A percentile compares a stretch with the other conserved stretches of the same genome.
Conservation (phyloP, 441 rosid species). For the Populus hybrid region DNA sequence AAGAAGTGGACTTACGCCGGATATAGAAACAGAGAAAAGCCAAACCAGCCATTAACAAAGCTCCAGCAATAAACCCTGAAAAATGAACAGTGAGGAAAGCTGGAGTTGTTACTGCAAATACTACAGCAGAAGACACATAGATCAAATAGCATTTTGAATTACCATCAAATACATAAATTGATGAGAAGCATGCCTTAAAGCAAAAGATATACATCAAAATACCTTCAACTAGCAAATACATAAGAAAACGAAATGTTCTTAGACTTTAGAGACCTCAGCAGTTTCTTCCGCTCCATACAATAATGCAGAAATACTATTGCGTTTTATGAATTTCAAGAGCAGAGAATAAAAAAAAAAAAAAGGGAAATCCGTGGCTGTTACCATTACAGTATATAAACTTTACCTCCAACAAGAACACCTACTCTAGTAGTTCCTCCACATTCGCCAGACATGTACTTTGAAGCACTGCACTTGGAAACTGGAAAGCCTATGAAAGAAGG, state of each 20-base stretch:
- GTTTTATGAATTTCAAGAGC: neutral
- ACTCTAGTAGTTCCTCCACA: slow-evolving; percentile 48
- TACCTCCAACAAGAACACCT: slow-evolving; percentile 64
- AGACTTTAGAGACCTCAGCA: neutral
- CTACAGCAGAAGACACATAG: neutral
- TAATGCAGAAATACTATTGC: neutral
- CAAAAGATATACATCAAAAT: neutral
- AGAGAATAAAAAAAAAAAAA: neutral
- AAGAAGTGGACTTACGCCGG: slow-evolving; percentile 31
- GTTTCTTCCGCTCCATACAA: neutral
- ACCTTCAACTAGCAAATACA: neutral
- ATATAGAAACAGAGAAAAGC: slow-evolving; percentile 40
- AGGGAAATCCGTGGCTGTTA: neutral
- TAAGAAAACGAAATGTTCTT: neutral
- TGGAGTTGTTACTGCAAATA: neutral
- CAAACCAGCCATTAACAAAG: slow-evolving; percentile 37
- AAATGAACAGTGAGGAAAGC: slow-evolving; percentile 12
- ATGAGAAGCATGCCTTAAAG: neutral
- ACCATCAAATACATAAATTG: neutral
- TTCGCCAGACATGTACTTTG: slow-evolving; percentile 38
- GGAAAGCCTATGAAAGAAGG: slow-evolving; percentile 7
- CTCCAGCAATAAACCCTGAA: slow-evolving; percentile 62
- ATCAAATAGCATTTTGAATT: neutral
- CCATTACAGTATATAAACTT: slow-evolving; percentile 3
- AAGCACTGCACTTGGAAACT: slow-evolving; percentile 42